phyloP scores from a whole-genome alignment of 306 rosid genomes.

The Amphicarpaea edgeworthii region DNA sequence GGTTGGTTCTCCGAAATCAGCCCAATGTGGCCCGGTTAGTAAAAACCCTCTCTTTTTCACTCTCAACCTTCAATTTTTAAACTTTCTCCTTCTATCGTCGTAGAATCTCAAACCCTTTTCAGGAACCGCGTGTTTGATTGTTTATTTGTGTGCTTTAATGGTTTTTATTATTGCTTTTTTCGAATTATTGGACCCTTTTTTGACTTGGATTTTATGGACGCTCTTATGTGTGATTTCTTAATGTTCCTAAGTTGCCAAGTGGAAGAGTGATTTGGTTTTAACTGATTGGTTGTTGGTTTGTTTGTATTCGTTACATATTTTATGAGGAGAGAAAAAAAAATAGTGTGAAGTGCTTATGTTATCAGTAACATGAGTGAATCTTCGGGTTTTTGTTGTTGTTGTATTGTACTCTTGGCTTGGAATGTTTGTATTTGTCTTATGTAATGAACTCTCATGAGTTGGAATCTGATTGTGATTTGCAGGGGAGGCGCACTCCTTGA shows the following conservation, averaged over 20 bases:
- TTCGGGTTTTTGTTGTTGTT: neutral
- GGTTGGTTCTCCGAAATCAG: conserved; percentile 99
- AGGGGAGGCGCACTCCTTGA: conserved; percentile 99
- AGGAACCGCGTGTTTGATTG: neutral
- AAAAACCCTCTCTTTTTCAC: conserved; percentile 24
- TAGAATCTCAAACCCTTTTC: neutral
- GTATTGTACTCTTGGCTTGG: neutral
- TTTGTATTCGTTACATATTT: no score
- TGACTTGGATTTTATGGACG: neutral
- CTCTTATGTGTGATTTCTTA: neutral
- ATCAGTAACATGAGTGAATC: neutral
- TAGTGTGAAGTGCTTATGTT: neutral
- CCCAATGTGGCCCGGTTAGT: conserved; percentile 99
- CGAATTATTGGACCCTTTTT: neutral
- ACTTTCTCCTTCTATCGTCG: neutral
- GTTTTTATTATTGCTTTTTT: neutral
- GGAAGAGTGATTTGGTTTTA: no score
- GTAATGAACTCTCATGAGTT: neutral
- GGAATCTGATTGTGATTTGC: conserved; percentile 44
- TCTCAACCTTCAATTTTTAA: neutral
- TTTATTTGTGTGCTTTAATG: neutral
- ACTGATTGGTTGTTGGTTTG: no score
- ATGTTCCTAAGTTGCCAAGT: no score
- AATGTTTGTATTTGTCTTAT: neutral
- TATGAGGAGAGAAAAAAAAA: no score